These are phyloP conservation scores for Saccharomycopsis crataegensis DNA, from an alignment of 1,139 yeast species.

Conservation along the genomic window DNA sequence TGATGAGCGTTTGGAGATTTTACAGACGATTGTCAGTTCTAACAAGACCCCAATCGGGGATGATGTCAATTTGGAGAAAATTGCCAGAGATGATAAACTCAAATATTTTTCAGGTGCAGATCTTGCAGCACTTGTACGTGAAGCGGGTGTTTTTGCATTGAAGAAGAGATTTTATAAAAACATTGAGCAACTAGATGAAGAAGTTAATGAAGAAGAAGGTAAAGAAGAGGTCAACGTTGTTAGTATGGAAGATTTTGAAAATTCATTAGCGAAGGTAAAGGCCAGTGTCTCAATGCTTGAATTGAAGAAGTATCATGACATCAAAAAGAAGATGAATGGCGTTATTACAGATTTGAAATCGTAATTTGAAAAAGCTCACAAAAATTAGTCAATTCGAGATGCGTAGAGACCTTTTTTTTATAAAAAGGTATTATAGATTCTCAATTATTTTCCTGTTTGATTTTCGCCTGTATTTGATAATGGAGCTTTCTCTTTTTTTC, in stretches of 20 bases:
- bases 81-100: slow-evolving; percentile 75
- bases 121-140: slow-evolving; percentile 82
- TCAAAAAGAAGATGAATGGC: slow-evolving; percentile 15
- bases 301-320: slow-evolving; percentile 60
- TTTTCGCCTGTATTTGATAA: no score
- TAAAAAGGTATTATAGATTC: no score
- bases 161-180: slow-evolving; percentile 56
- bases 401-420: no score
- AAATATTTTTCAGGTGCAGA: slow-evolving; percentile 95
- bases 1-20: slow-evolving; percentile 71
- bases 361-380: no score
- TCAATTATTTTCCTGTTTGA: no score
- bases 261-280: slow-evolving; percentile 65
- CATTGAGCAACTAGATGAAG: slow-evolving; percentile 29
- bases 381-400: no score
- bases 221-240: slow-evolving; percentile 38
- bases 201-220: slow-evolving; percentile 39
- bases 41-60: slow-evolving; percentile 63
- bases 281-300: slow-evolving; percentile 92
- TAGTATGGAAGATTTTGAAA: slow-evolving; percentile 55
- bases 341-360: slow-evolving; percentile 1
- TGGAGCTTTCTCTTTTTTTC: no score
- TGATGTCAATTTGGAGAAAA: slow-evolving; percentile 49
- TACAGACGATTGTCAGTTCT: slow-evolving; percentile 63
- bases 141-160: slow-evolving; percentile 85